Percentiles rank a stretch among this genome's conserved stretches.
These are phyloP conservation scores for Neoarthrinium moseri DNA, from an alignment of 2,329 filamentous ascomycete species.

Conservation along the genomic window DNA sequence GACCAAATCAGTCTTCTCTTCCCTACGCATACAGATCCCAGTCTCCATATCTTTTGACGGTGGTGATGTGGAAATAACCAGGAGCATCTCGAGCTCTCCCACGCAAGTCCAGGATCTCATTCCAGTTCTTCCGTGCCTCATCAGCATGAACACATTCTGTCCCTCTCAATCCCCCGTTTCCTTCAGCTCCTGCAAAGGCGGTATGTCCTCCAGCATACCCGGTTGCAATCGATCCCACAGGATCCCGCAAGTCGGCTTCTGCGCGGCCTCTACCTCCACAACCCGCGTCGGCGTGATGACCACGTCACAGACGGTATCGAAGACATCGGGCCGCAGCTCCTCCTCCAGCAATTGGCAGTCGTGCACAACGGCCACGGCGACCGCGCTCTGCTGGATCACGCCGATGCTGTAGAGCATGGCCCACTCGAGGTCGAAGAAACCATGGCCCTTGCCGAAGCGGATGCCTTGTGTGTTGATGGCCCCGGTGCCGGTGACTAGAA, in stretches of 20 bases:
- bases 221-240: constrained; percentile 34
- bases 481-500: constrained; percentile 38
- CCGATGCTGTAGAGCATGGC: constrained; percentile 34
- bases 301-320: constrained; percentile 40
- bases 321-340: constrained; percentile 30
- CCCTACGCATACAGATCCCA: too few relatives aligned
- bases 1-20: too few relatives aligned
- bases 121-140: too few relatives aligned
- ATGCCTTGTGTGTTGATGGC: constrained; percentile 37
- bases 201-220: constrained; percentile 35
- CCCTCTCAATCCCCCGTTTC: too few relatives aligned
- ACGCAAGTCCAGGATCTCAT: too few relatives aligned
- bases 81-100: too few relatives aligned
- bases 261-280: constrained; percentile 23
- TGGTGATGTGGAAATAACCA: too few relatives aligned
- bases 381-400: constrained; percentile 22
- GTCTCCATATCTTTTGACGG: too few relatives aligned
- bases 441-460: constrained; percentile 37
- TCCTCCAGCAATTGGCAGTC: constrained; percentile 38
- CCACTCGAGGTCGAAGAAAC: constrained; percentile 43
- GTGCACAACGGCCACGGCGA: constrained; percentile 35
- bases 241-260: constrained; percentile 33
- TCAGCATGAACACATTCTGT: too few relatives aligned
- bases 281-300: constrained; percentile 34
- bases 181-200: constrained; percentile 17